Evolutionary conservation across 2,329 filamentous ascomycete genomes (phyloP), one percentile per base, ranked within the genome.

Genomic region (Penicillium sp.): DNA sequence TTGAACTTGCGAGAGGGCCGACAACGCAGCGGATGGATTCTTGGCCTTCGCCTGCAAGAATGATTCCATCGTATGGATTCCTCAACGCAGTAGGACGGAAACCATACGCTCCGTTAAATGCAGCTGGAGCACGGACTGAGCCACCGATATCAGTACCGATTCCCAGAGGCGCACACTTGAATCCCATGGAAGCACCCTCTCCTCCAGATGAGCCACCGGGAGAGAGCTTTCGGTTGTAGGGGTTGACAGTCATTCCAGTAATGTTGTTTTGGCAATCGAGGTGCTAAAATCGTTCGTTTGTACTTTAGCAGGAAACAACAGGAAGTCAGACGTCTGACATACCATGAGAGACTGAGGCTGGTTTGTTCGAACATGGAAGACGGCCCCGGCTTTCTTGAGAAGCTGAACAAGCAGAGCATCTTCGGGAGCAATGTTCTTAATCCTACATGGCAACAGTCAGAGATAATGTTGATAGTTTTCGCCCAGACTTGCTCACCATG

Each of bases 201-300:
- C 68, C 69, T 13, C 69, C 69, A 6, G 63, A 68, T 1, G 65
- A 68, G 53, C 42, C 57, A 54, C 7, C 53, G 32, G 12, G 35
- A 23, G 24, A 61, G 28, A n/a, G 57, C 57, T 57, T 59, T 18
- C 66, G 67, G 45, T 71, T 66, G 5, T 62, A 57, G 1, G 69
- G 65, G 25, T 71, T 71, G 33, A 67, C 64, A 0, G 69, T 72
- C 39, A 72, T 68, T 13, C 72, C 73, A 61, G 69, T 73, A 12
- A 75, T 61, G 51, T 71, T 67, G 57, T 70, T 74, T 27, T 67
- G 67, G 3, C 71, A 72, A 48, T 74, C 72, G 39, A 67, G 67
- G 62, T 72, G 72, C 33, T 37, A 23, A 2, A 23, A 6, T 37
- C 28, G 28, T 31, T 31, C 9, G 28, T 31, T 31, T 5, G 28